A percentile compares a stretch with the other conserved stretches of the same genome.
Conservation (phyloP, 1,284 basidiomycete genomes). For the Apiotrichum porosum region DNA sequence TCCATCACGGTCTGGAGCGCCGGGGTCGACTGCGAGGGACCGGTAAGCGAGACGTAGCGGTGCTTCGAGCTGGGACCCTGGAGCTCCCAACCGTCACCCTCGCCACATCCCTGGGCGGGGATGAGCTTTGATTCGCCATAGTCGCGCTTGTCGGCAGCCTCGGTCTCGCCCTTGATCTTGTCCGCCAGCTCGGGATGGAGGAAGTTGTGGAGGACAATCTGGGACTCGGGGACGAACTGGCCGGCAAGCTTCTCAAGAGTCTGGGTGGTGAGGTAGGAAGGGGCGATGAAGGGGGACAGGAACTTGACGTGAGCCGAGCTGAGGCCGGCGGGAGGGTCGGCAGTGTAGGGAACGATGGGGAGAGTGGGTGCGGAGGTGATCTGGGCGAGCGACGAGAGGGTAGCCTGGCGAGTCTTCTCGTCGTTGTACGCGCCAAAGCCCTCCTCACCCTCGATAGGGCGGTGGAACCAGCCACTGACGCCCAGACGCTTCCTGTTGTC, state of each 20-base stretch:
- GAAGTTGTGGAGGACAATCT: constrained; percentile 84
- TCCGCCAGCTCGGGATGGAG: constrained; percentile 63
- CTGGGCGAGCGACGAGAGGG: constrained; percentile 46
- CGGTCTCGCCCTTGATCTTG: constrained; percentile 62
- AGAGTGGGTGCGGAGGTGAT: constrained; percentile 57
- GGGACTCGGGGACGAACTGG: constrained; percentile 83
- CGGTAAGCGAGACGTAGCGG: constrained; percentile 70
- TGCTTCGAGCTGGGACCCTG: constrained; percentile 90
- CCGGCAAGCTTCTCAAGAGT: constrained; percentile 75
- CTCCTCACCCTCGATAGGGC: constrained; percentile 82
- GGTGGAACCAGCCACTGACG: constrained; percentile 97
- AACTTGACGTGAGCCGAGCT: constrained; percentile 61
- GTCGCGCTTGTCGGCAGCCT: constrained; percentile 63
- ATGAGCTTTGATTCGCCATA: constrained; percentile 46
- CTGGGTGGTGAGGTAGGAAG: constrained; percentile 77
- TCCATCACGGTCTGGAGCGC: constrained; percentile 60
- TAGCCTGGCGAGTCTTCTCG: constrained; percentile 72
- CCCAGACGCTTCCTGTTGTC: constrained; percentile 71
- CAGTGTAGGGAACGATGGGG: constrained; percentile 39
- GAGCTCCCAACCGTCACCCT: constrained; percentile 61
- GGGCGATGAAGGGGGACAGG: constrained; percentile 78
- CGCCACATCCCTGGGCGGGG: constrained; percentile 58
- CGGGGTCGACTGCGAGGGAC: constrained; percentile 25
- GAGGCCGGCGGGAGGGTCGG: constrained; percentile 52
- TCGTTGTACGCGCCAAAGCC: constrained; percentile 64